A percentile compares a stretch with the other conserved stretches of the same genome.
Conservation (phyloP, 306 rosid species). For the Inga leiocalycina region DNA sequence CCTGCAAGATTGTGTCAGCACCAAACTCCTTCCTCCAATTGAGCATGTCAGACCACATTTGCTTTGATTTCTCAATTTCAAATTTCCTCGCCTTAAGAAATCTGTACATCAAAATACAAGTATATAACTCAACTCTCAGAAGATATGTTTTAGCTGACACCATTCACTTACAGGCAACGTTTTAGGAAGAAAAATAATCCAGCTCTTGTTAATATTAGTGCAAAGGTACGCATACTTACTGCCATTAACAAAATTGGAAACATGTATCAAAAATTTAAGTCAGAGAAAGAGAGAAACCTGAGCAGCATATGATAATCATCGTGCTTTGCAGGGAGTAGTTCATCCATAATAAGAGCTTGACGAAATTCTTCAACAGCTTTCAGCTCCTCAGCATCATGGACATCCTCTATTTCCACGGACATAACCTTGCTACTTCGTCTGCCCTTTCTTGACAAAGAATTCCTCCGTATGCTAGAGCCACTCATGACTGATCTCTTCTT, state of each 20-base stretch:
- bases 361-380: constrained; percentile 77
- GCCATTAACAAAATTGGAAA: too few species aligned
- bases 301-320: constrained; percentile 95
- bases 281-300: constrained; percentile 46
- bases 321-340: constrained; percentile 76
- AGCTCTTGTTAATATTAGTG: too few species aligned
- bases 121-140: not conserved
- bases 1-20: constrained; percentile 74
- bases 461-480: constrained; percentile 70
- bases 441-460: constrained; percentile 61
- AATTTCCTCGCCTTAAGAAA: constrained; percentile 91
- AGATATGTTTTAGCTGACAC: not conserved
- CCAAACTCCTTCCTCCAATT: constrained; percentile 89
- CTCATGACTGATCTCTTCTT: constrained; percentile 58
- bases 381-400: constrained; percentile 69
- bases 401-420: constrained; percentile 82
- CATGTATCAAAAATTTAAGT: too few species aligned
- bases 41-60: constrained; percentile 91
- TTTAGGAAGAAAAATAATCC: not conserved
- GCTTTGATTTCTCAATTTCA: constrained; percentile 80
- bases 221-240: too few species aligned
- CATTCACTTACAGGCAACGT: not conserved
- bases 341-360: constrained; percentile 72
- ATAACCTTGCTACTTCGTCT: constrained; percentile 80
- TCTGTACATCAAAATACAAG: constrained; percentile 41